Percentiles rank a stretch among this genome's conserved stretches.
These are phyloP conservation scores for Trichosporon sp. DNA, from an alignment of 1,284 basidiomycete species.

Conservation along the genomic window DNA sequence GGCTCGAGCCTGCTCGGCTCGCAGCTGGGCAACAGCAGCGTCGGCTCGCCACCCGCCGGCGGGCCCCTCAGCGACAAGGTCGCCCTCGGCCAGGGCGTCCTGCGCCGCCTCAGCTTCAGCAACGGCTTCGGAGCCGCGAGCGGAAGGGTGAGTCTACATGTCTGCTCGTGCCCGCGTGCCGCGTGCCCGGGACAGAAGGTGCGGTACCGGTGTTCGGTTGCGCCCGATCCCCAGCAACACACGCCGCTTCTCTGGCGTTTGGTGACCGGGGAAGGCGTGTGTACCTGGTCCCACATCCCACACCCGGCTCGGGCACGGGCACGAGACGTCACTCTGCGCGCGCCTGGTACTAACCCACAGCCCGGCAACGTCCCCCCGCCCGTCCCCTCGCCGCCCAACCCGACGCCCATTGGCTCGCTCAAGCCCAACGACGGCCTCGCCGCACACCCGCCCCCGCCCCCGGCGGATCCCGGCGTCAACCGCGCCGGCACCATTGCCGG, in stretches of 20 bases:
- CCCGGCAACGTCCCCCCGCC: slow-evolving; percentile 3
- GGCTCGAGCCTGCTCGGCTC: slow-evolving; percentile 7
- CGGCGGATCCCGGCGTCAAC: neutral
- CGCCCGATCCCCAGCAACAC: neutral
- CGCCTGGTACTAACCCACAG: neutral
- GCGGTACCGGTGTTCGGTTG: neutral
- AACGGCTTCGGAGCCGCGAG: slow-evolving; percentile 21
- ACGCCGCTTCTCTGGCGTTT: neutral
- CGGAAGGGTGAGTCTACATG: slow-evolving; percentile 29
- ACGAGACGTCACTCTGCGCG: neutral
- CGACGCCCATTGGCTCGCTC: slow-evolving; percentile 17
- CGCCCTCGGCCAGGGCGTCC: slow-evolving; percentile 40
- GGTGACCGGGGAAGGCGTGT: neutral
- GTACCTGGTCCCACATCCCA: too few relatives aligned
- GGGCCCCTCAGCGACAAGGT: slow-evolving; percentile 39
- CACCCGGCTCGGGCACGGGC: neutral
- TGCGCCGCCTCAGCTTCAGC: slow-evolving; percentile 38
- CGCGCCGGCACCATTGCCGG: neutral
- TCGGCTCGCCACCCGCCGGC: slow-evolving; percentile 10
- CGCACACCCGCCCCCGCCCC: slow-evolving; percentile 17
- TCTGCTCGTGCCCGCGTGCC: too few relatives aligned
- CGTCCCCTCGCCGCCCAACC: slow-evolving; percentile 23
- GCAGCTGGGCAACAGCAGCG: slow-evolving; percentile 3
- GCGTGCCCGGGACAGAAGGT: neutral
- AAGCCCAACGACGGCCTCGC: slow-evolving; percentile 12